phyloP scores from a whole-genome alignment of 768 basidiomycete genomes.

The Butyriboletus loyo region DNA sequence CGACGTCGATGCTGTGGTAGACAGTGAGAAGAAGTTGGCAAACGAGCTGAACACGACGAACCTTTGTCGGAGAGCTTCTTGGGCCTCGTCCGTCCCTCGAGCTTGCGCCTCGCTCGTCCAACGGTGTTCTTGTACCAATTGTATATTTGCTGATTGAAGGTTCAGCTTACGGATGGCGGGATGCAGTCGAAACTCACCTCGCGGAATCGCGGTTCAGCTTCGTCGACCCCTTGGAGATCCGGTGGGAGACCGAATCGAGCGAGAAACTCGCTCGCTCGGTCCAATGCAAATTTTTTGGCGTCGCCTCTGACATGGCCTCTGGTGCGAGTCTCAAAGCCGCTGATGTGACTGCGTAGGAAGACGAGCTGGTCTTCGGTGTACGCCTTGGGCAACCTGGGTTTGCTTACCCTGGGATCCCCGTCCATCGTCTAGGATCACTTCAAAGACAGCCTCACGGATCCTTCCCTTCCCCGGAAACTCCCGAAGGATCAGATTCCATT shows the following conservation, averaged over 20 bases:
- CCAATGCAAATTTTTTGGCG: slow-evolving; percentile 67
- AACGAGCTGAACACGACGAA: slow-evolving; percentile 12
- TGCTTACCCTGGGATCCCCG: slow-evolving; percentile 62
- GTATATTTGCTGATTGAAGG: slow-evolving; percentile 53
- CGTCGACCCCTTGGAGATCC: slow-evolving; percentile 52
- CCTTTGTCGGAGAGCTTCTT: slow-evolving; percentile 52
- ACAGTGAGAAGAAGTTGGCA: not conserved
- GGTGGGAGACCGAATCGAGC: slow-evolving; percentile 54
- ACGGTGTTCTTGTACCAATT: slow-evolving; percentile 75
- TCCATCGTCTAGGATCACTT: slow-evolving; percentile 29
- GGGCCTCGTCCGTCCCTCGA: slow-evolving; percentile 52
- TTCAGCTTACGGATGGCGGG: not conserved
- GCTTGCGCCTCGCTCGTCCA: slow-evolving; percentile 55
- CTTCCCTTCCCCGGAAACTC: slow-evolving; percentile 11
- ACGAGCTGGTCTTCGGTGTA: slow-evolving; percentile 62
- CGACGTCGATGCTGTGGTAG: slow-evolving; percentile 12
- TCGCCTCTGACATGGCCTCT: slow-evolving; percentile 61
- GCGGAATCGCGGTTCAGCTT: slow-evolving; percentile 57
- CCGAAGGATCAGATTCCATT: slow-evolving; percentile 30
- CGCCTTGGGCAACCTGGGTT: slow-evolving; percentile 62
- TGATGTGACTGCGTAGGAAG: slow-evolving; percentile 50
- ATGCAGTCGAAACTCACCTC: slow-evolving; percentile 42
- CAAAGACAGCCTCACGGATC: slow-evolving; percentile 9
- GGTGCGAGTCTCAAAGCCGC: slow-evolving; percentile 58
- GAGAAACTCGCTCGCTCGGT: slow-evolving; percentile 61